Evolutionary conservation across 495 filamentous ascomycete species (phyloP).

Genomic region (Penicillium antarcticum): DNA sequence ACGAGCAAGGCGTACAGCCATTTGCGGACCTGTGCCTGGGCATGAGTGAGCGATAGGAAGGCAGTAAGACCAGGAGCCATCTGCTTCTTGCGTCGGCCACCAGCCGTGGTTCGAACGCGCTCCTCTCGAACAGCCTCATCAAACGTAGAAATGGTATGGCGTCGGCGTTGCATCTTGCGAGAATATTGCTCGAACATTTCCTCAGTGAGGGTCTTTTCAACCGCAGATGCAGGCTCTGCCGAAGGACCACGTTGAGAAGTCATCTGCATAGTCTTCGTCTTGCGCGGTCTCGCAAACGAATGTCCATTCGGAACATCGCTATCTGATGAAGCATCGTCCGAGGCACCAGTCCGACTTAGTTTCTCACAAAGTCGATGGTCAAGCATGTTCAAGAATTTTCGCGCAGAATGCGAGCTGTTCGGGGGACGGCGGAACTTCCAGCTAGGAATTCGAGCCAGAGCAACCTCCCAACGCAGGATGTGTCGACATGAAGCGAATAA

Average conservation of each 20-base stretch:
- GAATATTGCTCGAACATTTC: conserved; percentile 19
- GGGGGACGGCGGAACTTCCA: conserved; percentile 77
- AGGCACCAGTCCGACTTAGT: conserved; percentile 33
- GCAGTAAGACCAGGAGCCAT: conserved; percentile 64
- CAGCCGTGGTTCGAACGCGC: conserved; percentile 51
- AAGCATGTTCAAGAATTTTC: conserved; percentile 49
- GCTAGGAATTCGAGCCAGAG: conserved; percentile 80
- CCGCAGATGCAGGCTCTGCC: conserved; percentile 14
- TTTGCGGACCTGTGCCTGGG: conserved; percentile 71
- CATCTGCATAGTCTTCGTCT: conserved; percentile 27
- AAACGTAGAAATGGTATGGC: conserved; percentile 52
- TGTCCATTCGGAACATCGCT: conserved; percentile 38
- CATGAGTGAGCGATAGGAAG: conserved; percentile 75
- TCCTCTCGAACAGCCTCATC: conserved; percentile 32
- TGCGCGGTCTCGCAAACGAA: conserved; percentile 20
- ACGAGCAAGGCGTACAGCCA: conserved; percentile 81
- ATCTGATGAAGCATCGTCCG: conserved; percentile 35
- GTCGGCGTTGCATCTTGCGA: conserved; percentile 25
- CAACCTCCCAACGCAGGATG: conserved; percentile 81
- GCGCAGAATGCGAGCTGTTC: conserved; percentile 40
- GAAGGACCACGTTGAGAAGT: conserved; percentile 9
- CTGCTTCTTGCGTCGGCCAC: conserved; percentile 64
- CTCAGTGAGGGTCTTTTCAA: conserved; percentile 23
- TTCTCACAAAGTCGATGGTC: conserved; percentile 46
- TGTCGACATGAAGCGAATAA: conserved; percentile 69